Conservation (phyloP, 129 eudicot genomes). For the Escallonia rubra region DNA sequence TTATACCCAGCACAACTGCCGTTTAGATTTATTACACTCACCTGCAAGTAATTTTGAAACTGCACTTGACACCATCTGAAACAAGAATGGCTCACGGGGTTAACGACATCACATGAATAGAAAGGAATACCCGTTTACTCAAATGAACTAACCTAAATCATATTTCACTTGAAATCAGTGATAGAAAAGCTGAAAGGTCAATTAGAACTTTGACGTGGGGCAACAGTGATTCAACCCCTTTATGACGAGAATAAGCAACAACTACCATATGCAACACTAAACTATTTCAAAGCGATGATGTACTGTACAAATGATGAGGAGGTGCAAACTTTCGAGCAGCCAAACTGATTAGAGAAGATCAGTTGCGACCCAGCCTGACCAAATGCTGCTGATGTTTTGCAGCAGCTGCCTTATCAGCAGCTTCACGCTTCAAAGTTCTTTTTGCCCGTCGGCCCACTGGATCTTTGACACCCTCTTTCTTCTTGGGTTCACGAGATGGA, state of each 20-base stretch:
- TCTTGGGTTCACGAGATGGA: constrained; percentile 56
- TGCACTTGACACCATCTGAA: too few relatives aligned
- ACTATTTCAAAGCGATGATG: not conserved
- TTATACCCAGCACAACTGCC: too few relatives aligned
- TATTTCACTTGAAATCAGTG: too few relatives aligned
- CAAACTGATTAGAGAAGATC: constrained; percentile 7
- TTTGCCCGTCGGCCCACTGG: constrained; percentile 72
- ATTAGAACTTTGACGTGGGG: too few relatives aligned
- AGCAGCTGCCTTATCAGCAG: constrained; percentile 89
- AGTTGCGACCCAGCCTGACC: constrained; percentile 57
- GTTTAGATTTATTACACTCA: too few relatives aligned
- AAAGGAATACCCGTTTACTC: too few relatives aligned
- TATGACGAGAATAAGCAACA: constrained; percentile 6
- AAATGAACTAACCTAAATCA: too few relatives aligned
- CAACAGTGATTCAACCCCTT: not conserved
- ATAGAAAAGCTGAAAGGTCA: too few relatives aligned
- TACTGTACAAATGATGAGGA: constrained; percentile 30
- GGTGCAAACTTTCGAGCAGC: not conserved
- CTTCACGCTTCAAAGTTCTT: constrained; percentile 82
- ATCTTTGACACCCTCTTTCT: constrained; percentile 39
- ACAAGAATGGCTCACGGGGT: too few relatives aligned
- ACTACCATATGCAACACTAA: not conserved
- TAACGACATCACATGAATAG: too few relatives aligned
- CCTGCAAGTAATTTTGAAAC: too few relatives aligned
- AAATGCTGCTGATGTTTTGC: constrained; percentile 69